phyloP scores from a whole-genome alignment of 2,329 filamentous ascomycete genomes.

The Alternaria sp. region DNA sequence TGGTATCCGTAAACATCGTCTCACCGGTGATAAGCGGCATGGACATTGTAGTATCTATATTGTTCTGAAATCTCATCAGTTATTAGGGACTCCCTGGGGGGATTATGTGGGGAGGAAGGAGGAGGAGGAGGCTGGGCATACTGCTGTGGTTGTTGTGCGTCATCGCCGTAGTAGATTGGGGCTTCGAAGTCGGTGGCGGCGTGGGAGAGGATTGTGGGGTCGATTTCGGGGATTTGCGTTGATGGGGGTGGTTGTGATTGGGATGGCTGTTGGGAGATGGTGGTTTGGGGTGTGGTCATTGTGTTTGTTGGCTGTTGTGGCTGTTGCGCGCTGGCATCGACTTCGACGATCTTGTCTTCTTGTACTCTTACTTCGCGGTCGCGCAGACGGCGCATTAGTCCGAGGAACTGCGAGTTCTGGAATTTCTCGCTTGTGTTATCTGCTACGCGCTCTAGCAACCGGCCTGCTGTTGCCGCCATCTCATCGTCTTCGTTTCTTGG shows the following conservation, averaged over 20 bases:
- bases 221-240: conserved; percentile 31
- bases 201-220: conserved; percentile 38
- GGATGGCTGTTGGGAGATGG: background rate
- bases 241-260: background rate
- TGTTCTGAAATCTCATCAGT: conserved; percentile 43
- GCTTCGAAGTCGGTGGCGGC: conserved; percentile 39
- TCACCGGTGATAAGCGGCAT: conserved; percentile 28
- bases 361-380: conserved; percentile 75
- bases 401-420: conserved; percentile 76
- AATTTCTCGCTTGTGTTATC: conserved; percentile 77
- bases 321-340: conserved; percentile 33
- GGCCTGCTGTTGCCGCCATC: conserved; percentile 72
- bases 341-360: conserved; percentile 70
- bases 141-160: conserved; percentile 4
- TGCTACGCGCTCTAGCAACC: conserved; percentile 71
- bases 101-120: too few species aligned
- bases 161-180: conserved; percentile 31
- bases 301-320: background rate
- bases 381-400: conserved; percentile 76
- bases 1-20: background rate
- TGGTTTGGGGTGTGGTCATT: background rate
- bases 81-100: conserved; percentile 15
- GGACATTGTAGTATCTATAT: conserved; percentile 35
- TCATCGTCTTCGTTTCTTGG: conserved; percentile 64
- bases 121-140: conserved; percentile 9